Base-by-base conservation (phyloP, 257 asterid genomes). In the Paulownia fortunei region DNA sequence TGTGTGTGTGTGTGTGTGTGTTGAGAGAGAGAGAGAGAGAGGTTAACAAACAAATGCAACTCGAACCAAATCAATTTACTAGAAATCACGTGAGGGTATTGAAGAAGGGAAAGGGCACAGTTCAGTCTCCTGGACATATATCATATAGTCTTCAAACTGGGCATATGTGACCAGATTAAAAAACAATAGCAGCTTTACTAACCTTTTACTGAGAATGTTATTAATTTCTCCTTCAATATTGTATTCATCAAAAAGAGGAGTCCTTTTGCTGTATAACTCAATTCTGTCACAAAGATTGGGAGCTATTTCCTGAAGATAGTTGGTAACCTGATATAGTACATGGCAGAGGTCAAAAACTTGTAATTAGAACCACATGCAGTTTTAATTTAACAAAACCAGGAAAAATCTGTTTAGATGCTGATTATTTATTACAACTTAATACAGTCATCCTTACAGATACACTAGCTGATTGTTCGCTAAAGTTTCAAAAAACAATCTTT, bases 291-390 rank as follows among this genome's bases (percentile, higher is more conserved):
- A 93, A 64, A 96, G 99, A 81, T 90, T 69, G 18, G 97, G 98
- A 76, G 97, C 99, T 73, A 93, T 89, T 63, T 89, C 97, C 84
- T 92, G 97, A 73, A 96, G 98, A 92, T 96, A 96, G 90, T 90
- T 95, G 83, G 97, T 92, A 86, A 93, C 97, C 99, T 95, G 92
- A 54, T 55, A 75, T 59, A 74, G 32, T 77, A 66, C 58, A 74
- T 41, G 62, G 75, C 55, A 81, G 68, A 69, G 74, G 86, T 83
- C 76, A 86, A 76, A 18, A 51, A 55, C 56, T 44, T 39, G 77
- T 37, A 64, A 52, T 76, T 47, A 61, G 81, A 84, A 73, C 65
- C 12, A 39, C 12, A 49, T 26, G 16, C 16, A 66, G 18, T 23
- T 13, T 32, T 36, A 24, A 18, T 41, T 66, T 23, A 67, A 67